phyloP scores from a whole-genome alignment of 2,329 filamentous ascomycete species.

The Cladosporium oxysporum region DNA sequence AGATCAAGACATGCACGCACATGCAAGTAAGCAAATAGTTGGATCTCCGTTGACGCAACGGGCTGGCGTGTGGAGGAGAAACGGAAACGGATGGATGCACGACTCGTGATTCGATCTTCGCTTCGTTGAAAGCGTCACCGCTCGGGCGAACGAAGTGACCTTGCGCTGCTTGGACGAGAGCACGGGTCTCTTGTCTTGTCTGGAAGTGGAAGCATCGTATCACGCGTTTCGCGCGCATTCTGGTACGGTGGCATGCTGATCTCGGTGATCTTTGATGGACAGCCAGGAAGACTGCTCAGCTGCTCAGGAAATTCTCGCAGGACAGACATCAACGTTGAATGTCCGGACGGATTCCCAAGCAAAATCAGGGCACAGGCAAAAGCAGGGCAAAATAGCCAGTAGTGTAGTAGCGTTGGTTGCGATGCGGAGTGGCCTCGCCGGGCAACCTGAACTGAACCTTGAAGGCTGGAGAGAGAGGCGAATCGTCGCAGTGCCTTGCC shows the following conservation, averaged over 20 bases:
- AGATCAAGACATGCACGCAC: not conserved
- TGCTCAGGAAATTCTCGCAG: not conserved
- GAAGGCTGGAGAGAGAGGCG: not conserved
- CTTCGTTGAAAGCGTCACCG: slow-evolving; percentile 7
- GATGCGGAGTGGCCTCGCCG: slow-evolving; percentile 13
- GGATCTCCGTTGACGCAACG: not conserved
- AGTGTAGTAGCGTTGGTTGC: not conserved
- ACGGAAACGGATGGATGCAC: not conserved
- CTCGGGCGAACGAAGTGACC: not conserved
- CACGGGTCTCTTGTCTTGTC: slow-evolving; percentile 10
- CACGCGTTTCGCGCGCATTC: not conserved
- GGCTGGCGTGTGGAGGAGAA: slow-evolving; percentile 5
- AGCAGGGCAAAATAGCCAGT: not conserved
- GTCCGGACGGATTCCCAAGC: not conserved
- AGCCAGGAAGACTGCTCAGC: not conserved
- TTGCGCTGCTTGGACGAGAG: not conserved
- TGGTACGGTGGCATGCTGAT: not conserved
- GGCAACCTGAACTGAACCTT: slow-evolving; percentile 8
- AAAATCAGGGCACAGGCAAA: not conserved
- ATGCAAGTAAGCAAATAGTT: not conserved
- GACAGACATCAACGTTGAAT: not conserved
- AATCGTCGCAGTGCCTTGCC: slow-evolving; percentile 1
- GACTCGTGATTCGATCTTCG: slow-evolving; percentile 8
- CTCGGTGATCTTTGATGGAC: not conserved
- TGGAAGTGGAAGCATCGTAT: not conserved